These are phyloP conservation scores for Malus asiatica DNA, from an alignment of 306 rosid genomes.

Conservation along the genomic window DNA sequence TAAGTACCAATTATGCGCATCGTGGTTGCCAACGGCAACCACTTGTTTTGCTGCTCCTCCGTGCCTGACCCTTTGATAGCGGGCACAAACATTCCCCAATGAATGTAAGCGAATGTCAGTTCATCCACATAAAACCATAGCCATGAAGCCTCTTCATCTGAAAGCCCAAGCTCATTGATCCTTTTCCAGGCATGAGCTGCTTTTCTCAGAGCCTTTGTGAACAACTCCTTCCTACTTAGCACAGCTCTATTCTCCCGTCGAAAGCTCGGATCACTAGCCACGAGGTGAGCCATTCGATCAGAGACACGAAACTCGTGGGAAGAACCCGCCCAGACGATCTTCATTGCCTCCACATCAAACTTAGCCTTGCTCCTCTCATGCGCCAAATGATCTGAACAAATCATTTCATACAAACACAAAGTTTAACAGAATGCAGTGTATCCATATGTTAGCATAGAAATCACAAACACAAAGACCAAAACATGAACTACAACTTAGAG, in stretches of 20 bases:
- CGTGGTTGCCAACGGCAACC: slow-evolving; percentile 74
- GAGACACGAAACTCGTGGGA: slow-evolving; percentile 50
- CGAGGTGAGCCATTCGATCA: slow-evolving; percentile 65
- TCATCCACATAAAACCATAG: slow-evolving; percentile 69
- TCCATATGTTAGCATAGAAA: too few species aligned
- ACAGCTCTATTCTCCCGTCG: slow-evolving; percentile 52
- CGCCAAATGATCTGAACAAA: slow-evolving; percentile 54
- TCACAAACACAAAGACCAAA: too few species aligned
- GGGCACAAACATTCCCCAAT: slow-evolving; percentile 96
- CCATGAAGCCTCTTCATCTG: slow-evolving; percentile 69
- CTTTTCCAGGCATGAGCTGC: slow-evolving; percentile 74
- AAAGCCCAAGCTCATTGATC: slow-evolving; percentile 64
- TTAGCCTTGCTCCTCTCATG: slow-evolving; percentile 61
- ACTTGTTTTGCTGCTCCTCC: slow-evolving; percentile 76
- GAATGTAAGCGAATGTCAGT: slow-evolving; percentile 75
- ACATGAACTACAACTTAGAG: too few species aligned
- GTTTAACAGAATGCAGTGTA: too few species aligned
- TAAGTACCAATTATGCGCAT: slow-evolving; percentile 92
- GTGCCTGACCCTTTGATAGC: slow-evolving; percentile 77
- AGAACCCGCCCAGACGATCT: slow-evolving; percentile 87
- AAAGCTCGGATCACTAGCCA: slow-evolving; percentile 82
- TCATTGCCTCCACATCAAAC: slow-evolving; percentile 72
- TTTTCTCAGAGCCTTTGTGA: slow-evolving; percentile 71
- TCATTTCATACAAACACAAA: too few species aligned
- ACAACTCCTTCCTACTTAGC: slow-evolving; percentile 60